Conservation (phyloP, 2,329 filamentous ascomycete species). For the Torrubiella hemipterigena region DNA sequence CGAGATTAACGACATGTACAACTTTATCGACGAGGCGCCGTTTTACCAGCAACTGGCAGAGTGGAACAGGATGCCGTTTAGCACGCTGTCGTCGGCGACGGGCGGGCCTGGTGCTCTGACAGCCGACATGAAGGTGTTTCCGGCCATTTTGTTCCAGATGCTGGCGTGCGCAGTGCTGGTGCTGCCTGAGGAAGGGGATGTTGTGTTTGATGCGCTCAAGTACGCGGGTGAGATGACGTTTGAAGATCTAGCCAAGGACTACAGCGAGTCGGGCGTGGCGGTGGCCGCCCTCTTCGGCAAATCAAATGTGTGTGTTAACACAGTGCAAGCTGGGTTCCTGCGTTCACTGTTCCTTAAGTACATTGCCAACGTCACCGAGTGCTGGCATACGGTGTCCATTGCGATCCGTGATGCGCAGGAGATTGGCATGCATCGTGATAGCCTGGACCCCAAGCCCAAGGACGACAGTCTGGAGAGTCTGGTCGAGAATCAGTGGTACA, state of each 20-base stretch:
- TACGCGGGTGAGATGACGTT: conserved; percentile 48
- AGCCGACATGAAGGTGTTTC: conserved; percentile 42
- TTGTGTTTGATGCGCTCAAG: conserved; percentile 42
- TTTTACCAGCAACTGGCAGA: conserved; percentile 38
- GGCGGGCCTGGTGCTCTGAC: conserved; percentile 22
- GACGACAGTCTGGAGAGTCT: conserved; percentile 33
- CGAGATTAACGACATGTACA: conserved; percentile 50
- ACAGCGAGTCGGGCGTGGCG: conserved; percentile 44
- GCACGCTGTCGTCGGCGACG: conserved; percentile 34
- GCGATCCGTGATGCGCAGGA: conserved; percentile 52
- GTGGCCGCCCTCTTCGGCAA: conserved; percentile 45
- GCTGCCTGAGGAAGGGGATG: conserved; percentile 33
- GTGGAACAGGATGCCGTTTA: conserved; percentile 44
- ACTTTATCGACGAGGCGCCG: conserved; percentile 37
- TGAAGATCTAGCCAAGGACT: conserved; percentile 47
- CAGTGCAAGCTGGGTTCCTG: conserved; percentile 45
- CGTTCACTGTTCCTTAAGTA: conserved; percentile 47
- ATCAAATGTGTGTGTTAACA: conserved; percentile 40
- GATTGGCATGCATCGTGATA: conserved; percentile 45
- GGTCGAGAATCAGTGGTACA: conserved; percentile 45
- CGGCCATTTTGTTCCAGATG: conserved; percentile 47
- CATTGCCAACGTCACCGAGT: conserved; percentile 44
- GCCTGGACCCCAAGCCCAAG: conserved; percentile 35
- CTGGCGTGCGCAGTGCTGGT: conserved; percentile 42
- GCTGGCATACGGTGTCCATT: conserved; percentile 43